Conservation (phyloP, 2,329 filamentous ascomycete species). For the Chrysoporthe cubensis region DNA sequence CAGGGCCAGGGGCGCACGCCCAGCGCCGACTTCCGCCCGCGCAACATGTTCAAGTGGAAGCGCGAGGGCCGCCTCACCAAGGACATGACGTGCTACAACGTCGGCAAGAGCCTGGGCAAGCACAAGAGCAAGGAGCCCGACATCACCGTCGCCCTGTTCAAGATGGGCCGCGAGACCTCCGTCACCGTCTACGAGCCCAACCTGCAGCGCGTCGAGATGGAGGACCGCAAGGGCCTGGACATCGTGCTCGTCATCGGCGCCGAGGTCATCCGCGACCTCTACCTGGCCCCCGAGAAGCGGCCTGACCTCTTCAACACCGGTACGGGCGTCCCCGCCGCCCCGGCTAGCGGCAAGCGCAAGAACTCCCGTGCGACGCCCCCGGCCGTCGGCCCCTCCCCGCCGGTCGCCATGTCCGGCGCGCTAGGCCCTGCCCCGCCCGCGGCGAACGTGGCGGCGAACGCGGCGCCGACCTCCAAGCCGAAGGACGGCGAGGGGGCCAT, state of each 20-base stretch:
- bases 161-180: conserved; percentile 62
- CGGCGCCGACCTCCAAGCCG: conserved; percentile 40
- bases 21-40: conserved; percentile 62
- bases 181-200: conserved; percentile 94
- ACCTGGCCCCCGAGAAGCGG: conserved; percentile 57
- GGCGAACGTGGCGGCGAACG: conserved; percentile 54
- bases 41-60: conserved; percentile 85
- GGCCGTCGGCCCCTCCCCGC: conserved; percentile 30
- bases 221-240: conserved; percentile 92
- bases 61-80: conserved; percentile 83
- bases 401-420: conserved; percentile 47
- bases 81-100: conserved; percentile 87
- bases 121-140: conserved; percentile 90
- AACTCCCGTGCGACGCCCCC: conserved; percentile 47
- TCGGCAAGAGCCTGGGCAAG: conserved; percentile 72
- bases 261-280: conserved; percentile 68
- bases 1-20: conserved; percentile 48
- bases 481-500: conserved; percentile 41
- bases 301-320: conserved; percentile 79
- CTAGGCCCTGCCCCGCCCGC: conserved; percentile 37
- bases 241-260: conserved; percentile 71
- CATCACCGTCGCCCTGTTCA: conserved; percentile 90
- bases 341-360: conserved; percentile 41
- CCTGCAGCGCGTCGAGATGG: conserved; percentile 84
- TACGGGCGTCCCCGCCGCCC: conserved; percentile 40